Base-by-base conservation (phyloP, 192 early-diverging fungal species). In the Borealophlyctis nickersoniae region DNA sequence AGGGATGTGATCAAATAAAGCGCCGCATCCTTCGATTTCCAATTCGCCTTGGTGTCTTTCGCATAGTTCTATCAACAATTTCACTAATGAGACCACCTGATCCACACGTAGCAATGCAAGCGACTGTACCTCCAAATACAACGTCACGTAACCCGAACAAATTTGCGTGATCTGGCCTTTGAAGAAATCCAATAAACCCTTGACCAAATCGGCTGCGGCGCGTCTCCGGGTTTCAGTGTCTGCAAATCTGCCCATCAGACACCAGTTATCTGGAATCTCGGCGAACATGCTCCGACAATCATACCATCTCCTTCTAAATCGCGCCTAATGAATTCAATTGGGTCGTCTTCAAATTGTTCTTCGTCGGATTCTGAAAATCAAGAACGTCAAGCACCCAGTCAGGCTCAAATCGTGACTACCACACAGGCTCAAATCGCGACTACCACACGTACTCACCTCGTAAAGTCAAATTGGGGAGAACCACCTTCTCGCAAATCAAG, bases 11-110 rank as follows among this genome's bases (percentile, higher is more conserved):
- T 81, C 70, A 99, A 73, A 61, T 91, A 98, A 32, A 99, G 81
- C 32, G 97, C 97, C 1, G 93, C 89, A 63, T 99, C 92, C 71
- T 99, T 98, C 50, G 90, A 85, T 68, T 92, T 93, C 95, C 95
- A 98, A 69, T 95, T 85, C 26, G 49, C 69, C 7, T 50, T 69
- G 0, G 84, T 84, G 58, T 95, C 87, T 26, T 77, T 69, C 24
- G 76, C 82, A 65, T 98, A 98, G 51, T 75, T 79, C 82, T 86
- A 60, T 14, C 28, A 19, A 66, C 22, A 62, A 62, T 2, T 49
- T 11, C 58, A 50, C 4, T 50, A 22, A 36, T 39, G 32, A 51
- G 35, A 30, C 26, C 14, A 54, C 23, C 34, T 56, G 5, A n/a
- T 51, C 3, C 50, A 11, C 50, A 11, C 4, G 50, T 27, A 13